These are phyloP conservation scores for Trichothecium sympodiale DNA, from an alignment of 2,329 filamentous ascomycete genomes.

Conservation along the genomic window DNA sequence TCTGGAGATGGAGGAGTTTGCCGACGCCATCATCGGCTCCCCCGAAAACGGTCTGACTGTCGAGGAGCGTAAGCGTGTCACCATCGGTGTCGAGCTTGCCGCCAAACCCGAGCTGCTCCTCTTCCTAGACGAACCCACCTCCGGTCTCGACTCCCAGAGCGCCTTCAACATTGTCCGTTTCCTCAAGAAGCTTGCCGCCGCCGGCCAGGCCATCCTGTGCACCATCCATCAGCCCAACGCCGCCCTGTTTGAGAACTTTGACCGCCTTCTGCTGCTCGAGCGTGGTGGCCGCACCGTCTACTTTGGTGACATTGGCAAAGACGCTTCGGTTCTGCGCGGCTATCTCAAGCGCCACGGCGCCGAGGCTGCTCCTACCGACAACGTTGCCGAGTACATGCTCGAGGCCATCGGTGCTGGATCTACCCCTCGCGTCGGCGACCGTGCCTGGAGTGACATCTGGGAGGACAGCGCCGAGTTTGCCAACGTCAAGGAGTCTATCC, in stretches of 20 bases:
- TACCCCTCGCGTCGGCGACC: constrained; percentile 57
- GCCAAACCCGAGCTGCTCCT: constrained; percentile 69
- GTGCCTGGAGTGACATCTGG: constrained; percentile 77
- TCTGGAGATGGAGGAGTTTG: constrained; percentile 47
- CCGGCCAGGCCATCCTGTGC: constrained; percentile 79
- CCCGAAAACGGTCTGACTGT: constrained; percentile 60
- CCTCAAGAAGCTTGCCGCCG: constrained; percentile 64
- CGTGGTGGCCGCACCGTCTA: constrained; percentile 73
- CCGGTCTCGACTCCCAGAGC: constrained; percentile 50
- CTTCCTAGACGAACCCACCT: constrained; percentile 72
- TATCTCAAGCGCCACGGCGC: constrained; percentile 52
- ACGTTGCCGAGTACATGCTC: constrained; percentile 70
- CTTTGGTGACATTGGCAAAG: constrained; percentile 72
- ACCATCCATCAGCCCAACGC: constrained; percentile 88
- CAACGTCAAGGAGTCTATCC: constrained; percentile 54
- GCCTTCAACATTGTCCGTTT: constrained; percentile 71
- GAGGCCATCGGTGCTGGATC: constrained; percentile 73
- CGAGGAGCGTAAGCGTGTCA: constrained; percentile 63
- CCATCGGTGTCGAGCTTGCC: constrained; percentile 81
- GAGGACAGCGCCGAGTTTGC: constrained; percentile 59
- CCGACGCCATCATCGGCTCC: constrained; percentile 46
- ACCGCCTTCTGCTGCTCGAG: constrained; percentile 68
- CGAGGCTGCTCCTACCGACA: constrained; percentile 41
- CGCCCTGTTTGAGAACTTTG: constrained; percentile 79
- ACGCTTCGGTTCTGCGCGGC: constrained; percentile 58